Evolutionary conservation across 352 stramenopile species (phyloP).

Genomic region (Globisporangium paroecandrum): DNA sequence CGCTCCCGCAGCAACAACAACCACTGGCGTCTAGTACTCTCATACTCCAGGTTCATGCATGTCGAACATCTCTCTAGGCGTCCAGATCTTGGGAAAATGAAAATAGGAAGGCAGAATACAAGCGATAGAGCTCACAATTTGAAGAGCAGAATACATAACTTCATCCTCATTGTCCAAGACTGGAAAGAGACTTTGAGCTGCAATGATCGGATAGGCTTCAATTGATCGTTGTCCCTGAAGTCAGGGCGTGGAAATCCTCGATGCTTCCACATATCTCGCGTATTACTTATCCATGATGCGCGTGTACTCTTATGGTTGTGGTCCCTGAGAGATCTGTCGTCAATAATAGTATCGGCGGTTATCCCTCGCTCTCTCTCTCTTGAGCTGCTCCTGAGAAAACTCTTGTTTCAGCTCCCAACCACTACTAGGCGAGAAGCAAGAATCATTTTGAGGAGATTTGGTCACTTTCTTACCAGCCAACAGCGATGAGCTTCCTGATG

Average conservation of each 20-base stretch:
- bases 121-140: not conserved
- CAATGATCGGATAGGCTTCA: no score
- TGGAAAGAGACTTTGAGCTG: not conserved
- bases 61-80: not conserved
- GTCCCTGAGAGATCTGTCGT: no score
- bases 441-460: not conserved
- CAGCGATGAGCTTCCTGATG: constrained; percentile 18
- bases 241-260: no score
- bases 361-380: not conserved
- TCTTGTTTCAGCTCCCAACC: not conserved
- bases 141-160: no score
- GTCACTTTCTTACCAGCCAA: no score
- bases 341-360: not conserved
- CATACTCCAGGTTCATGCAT: not conserved
- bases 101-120: not conserved
- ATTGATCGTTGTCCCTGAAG: no score
- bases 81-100: not conserved
- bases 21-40: not conserved
- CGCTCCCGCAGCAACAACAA: not conserved
- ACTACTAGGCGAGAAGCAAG: not conserved
- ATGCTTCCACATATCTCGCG: no score
- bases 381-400: not conserved
- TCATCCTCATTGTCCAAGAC: not conserved
- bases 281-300: no score
- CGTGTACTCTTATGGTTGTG: no score